Evolutionary conservation across 1,284 basidiomycete genomes (phyloP), one percentile per base, ranked within the genome.

Genomic region (Cutaneotrichosporon sp.): DNA sequence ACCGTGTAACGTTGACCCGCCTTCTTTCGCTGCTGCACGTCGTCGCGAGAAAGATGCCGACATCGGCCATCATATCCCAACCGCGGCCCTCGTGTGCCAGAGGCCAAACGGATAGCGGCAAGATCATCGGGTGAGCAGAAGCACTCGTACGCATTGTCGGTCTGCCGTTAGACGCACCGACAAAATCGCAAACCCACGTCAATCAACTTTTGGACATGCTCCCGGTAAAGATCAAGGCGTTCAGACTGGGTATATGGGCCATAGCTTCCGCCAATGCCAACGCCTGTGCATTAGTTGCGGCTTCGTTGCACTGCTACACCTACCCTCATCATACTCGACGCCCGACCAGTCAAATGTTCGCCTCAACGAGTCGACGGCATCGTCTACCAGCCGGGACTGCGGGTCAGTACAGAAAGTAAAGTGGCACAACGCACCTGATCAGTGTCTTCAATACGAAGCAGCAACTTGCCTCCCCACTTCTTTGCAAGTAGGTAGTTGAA

Each of bases 361-460:
- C 54, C 84, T 77, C 46, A 97, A 84, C 3, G 84, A 84, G 22
- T 94, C 87, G 1, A 92, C 84, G 1, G 92, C 85, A 2, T 88
- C 90, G 4, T 84, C 82, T 0, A 96, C 90, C 53, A 83, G 80
- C 44, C 92, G 80, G 1, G 83, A 80, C 90, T 94, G 59, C 26
- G 4, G 8, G 46, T 52, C 23, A 59, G 52, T 10, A 30, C 7
- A 30, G 26, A 45, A 50, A 49, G 45, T n/a, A n/a, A n/a, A 40
- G 21, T 9, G n/a, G n/a, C n/a, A n/a, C n/a, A 36, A 73, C 82
- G 59, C 56, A 89, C 89, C 59, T 81, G 77, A 71, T 99, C 94
- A 0, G 96, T 99, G 73, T 98, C 96, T 72, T 98, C 94, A 41
- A 98, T 85, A 35, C 96, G 80, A 55, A 97, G 76, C 34, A 97